These are phyloP conservation scores for Stemphylium lycopersici DNA, from an alignment of 2,329 filamentous ascomycete genomes.

Conservation along the genomic window DNA sequence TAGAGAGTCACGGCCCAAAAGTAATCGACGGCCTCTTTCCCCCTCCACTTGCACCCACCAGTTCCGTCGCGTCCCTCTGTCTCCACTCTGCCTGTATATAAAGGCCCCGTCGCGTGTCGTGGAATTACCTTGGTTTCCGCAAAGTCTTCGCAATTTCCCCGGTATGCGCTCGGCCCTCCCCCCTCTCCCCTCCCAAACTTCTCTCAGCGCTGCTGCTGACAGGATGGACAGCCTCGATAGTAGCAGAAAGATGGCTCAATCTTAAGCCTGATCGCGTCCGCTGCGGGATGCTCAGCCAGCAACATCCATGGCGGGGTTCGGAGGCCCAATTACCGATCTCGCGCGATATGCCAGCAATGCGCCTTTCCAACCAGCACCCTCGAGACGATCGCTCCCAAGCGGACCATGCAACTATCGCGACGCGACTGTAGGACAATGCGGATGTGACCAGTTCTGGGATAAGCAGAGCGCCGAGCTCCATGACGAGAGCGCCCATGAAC, in stretches of 20 bases:
- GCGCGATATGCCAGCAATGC: constrained; percentile 24
- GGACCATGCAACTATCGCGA: constrained; percentile 62
- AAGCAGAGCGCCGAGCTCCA: constrained; percentile 42
- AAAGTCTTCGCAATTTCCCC: constrained; percentile 28
- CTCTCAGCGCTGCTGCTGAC: constrained; percentile 32
- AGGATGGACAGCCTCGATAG: constrained; percentile 25
- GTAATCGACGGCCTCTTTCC: constrained; percentile 32
- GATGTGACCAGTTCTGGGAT: constrained; percentile 61
- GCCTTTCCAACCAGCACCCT: constrained; percentile 24
- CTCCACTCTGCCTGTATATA: constrained; percentile 24
- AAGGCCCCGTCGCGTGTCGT: constrained; percentile 18
- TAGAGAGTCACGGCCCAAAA: constrained; percentile 35
- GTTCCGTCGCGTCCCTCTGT: constrained; percentile 15
- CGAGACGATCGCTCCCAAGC: constrained; percentile 51
- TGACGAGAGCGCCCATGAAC: constrained; percentile 33
- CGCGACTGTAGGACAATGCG: constrained; percentile 55
- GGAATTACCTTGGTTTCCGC: constrained; percentile 20
- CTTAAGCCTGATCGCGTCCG: constrained; percentile 34
- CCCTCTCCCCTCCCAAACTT: constrained; percentile 20
- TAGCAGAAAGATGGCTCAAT: constrained; percentile 32
- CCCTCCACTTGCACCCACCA: constrained; percentile 25
- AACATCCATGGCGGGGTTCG: constrained; percentile 46
- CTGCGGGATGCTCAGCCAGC: constrained; percentile 41
- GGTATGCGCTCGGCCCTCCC: constrained; percentile 40
- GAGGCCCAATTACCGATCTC: constrained; percentile 30